A percentile compares a stretch with the other conserved stretches of the same genome.
Evolutionary conservation across 352 stramenopile species (phyloP).

Genomic region (Pythium aphanidermatum): DNA sequence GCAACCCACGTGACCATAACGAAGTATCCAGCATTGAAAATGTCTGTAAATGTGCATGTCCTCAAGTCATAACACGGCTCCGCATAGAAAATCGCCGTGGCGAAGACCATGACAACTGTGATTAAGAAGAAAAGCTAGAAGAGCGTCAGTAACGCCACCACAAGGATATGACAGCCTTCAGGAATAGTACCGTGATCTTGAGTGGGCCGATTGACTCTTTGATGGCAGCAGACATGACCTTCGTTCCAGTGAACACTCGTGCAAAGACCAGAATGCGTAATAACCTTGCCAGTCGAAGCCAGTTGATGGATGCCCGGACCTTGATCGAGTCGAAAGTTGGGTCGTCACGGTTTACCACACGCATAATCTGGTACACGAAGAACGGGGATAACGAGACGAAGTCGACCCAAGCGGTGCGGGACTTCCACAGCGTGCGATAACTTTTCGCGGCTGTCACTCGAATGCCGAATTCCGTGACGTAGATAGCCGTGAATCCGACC

Average conservation of each 20-base stretch:
- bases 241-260: constrained; percentile 34
- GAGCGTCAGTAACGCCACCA: background rate
- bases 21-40: constrained; percentile 82
- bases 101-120: constrained; percentile 61
- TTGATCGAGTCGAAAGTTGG: constrained; percentile 18
- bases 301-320: constrained; percentile 4
- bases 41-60: constrained; percentile 76
- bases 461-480: constrained; percentile 36
- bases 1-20: constrained; percentile 82
- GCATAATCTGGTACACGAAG: constrained; percentile 16
- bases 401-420: constrained; percentile 23
- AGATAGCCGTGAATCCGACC: constrained; percentile 32
- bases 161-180: background rate
- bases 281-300: constrained; percentile 31
- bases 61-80: constrained; percentile 72
- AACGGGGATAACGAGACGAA: constrained; percentile 29
- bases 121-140: constrained; percentile 43
- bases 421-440: constrained; percentile 28
- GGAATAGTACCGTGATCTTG: constrained; percentile 30
- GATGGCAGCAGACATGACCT: constrained; percentile 32
- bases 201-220: constrained; percentile 32
- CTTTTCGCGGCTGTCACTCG: constrained; percentile 20
- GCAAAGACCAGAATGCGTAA: constrained; percentile 29
- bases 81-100: constrained; percentile 67
- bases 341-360: constrained; percentile 4